Evolutionary conservation across 2,329 filamentous ascomycete species (phyloP), one percentile per base, ranked within the genome.

Genomic region (Celoporthe dispersa): DNA sequence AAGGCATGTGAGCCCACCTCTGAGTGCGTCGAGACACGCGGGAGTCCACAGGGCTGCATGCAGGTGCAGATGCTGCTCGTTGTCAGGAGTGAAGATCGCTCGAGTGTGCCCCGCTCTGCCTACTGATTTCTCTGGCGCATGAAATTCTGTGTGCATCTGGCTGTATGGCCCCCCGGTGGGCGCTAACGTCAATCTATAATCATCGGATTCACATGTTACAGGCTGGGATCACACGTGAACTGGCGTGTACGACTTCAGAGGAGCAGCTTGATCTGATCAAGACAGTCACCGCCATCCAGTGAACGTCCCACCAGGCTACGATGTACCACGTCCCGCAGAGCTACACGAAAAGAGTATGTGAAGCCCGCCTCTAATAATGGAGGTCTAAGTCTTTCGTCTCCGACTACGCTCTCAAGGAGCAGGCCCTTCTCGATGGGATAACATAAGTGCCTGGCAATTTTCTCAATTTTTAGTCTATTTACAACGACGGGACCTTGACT

Each of bases 31-130:
- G 16, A 44, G n/a, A 64, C 62, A 64, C 41, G 41, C 62, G 39
- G 62, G 62, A 64, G 39, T 33, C 62, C 62, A 64, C 62, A 64
- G 48, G 62, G 62, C 62, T 64, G 62, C 62, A 64, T 37, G n/a
- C 25, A 37, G 35, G 35, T 28, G 37, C 39, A 41, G 60, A 44
- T 39, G 37, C n/a, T 64, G 28, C 41, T 48, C 8, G 62, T 37
- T 63, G 35, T 44, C 60, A 63, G 14, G 37, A n/a, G 31, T 37
- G 33, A 60, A 60, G 57, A 60, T 60, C 28, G 16, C 25, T 57
- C 53, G 12, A 57, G 14, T 22, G 14, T 48, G 25, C 53, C 53
- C 53, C 25, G 53, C 53, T 57, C 25, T 28, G 25, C 28, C 25
- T 28, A 6, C 28, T 28, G 51, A 28, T 16, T 31, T 31, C 12